Evolutionary conservation across 2,329 filamentous ascomycete genomes (phyloP).

Genomic region (Aspergillus sp.): DNA sequence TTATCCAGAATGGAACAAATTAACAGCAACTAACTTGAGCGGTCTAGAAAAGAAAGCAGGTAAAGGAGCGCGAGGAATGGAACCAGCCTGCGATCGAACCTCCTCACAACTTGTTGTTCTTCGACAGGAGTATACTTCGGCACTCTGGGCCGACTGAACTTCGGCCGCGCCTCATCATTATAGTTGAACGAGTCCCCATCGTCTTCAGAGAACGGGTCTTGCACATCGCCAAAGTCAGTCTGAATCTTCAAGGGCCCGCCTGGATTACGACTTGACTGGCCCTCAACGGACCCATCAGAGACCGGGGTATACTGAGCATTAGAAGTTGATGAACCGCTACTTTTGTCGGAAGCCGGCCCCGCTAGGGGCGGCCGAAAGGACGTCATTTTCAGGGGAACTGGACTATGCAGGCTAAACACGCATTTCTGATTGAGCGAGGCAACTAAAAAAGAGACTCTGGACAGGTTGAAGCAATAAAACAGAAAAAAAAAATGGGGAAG

Average conservation of each 20-base stretch:
- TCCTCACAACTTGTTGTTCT: slow-evolving; percentile 67
- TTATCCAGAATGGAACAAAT: not conserved
- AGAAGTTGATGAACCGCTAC: slow-evolving; percentile 20
- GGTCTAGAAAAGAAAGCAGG: slow-evolving; percentile 80
- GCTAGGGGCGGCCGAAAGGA: slow-evolving; percentile 24
- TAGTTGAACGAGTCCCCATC: slow-evolving; percentile 30
- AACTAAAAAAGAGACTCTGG: not conserved
- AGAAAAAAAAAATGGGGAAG: not conserved
- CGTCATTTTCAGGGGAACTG: slow-evolving; percentile 19
- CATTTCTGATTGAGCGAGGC: not conserved
- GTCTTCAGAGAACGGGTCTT: slow-evolving; percentile 20
- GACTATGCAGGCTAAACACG: not conserved
- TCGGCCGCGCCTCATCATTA: slow-evolving; percentile 20
- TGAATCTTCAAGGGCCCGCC: slow-evolving; percentile 30
- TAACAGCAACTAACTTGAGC: slow-evolving; percentile 64
- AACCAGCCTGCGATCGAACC: slow-evolving; percentile 76
- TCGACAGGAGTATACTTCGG: slow-evolving; percentile 60
- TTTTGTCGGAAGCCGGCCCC: slow-evolving; percentile 25
- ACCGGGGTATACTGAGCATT: slow-evolving; percentile 34
- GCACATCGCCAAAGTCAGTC: slow-evolving; percentile 32
- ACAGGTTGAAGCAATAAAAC: not conserved
- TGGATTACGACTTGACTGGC: slow-evolving; percentile 17
- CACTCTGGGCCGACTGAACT: slow-evolving; percentile 7
- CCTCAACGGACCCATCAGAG: slow-evolving; percentile 33
- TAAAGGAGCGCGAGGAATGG: slow-evolving; percentile 80